Evolutionary conservation across 345 rosid genomes (phyloP), one percentile per base, ranked within the genome.

Genomic region (Gossypium anomalum): DNA sequence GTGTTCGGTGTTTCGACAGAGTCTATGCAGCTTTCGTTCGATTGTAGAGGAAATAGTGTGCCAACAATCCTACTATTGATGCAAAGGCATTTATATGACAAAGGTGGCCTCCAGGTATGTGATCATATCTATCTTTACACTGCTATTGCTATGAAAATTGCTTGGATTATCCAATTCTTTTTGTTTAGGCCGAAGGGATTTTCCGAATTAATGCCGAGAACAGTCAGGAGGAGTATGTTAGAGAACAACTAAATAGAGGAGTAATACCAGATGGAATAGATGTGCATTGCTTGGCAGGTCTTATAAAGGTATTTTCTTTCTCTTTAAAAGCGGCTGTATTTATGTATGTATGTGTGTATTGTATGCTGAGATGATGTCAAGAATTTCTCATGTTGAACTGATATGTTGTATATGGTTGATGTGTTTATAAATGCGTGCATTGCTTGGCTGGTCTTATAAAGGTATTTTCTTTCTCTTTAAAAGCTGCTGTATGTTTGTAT

Each of bases 1-100:
- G 99, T 93, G 65, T 96, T 96, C 71, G 98, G 99, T 5, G 99
- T 95, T 68, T 95, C 99, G 1, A 93, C 99, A 0, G 93, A 96
- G 78, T 93, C 98, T 71, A 91, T 93, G 99, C 99, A 96, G 77
- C 89, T 96, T 62, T 93, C 98, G 69, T 92, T 83, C 56, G 99
- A 96, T 76, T 80, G 94, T 5, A 88, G 97, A 81, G 97, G 99
- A 67, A 96, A 92, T 62, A 89, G 98, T 66, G 97, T 96, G 71
- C 99, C 99, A 55, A 93, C 91, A 17, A 92, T 96, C 77, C 88
- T 96, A 16, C 82, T 96, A 78, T 75, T 90, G 74, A 82, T 96
- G 89, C 99, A 96, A 81, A 89, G 92, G 73, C 88, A 87, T 64
- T 78, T 93, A 64, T 96, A 96, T 80, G 89, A 85, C 65, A 92